These are phyloP conservation scores for Boletus vinaceobasis DNA, from an alignment of 768 basidiomycete genomes.

Conservation along the genomic window DNA sequence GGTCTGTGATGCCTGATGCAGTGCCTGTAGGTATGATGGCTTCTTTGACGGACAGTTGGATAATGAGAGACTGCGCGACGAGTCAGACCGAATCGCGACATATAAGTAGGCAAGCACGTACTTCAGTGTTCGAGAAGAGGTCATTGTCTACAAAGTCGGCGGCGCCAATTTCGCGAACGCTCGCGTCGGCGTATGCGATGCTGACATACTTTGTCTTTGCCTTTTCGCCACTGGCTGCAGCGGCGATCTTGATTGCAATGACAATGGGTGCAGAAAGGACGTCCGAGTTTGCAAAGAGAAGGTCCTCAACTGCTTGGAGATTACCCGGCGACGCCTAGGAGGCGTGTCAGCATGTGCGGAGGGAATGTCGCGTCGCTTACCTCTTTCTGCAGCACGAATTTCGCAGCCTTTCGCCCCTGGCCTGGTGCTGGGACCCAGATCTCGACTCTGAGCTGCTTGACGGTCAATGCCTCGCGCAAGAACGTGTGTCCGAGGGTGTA, in stretches of 20 bases:
- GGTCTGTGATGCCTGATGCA: conserved; percentile 64
- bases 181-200: conserved; percentile 89
- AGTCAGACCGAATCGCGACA: neutral
- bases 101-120: conserved; percentile 32
- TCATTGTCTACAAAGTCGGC: conserved; percentile 94
- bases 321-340: conserved; percentile 73
- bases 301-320: conserved; percentile 70
- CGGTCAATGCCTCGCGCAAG: conserved; percentile 85
- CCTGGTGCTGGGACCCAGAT: conserved; percentile 79
- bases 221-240: conserved; percentile 47
- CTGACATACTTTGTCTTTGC: conserved; percentile 74
- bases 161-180: conserved; percentile 78
- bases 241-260: conserved; percentile 79
- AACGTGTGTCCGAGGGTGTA: conserved; percentile 74
- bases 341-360: conserved; percentile 12
- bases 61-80: conserved; percentile 72
- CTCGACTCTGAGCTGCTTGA: conserved; percentile 86
- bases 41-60: conserved; percentile 97
- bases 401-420: conserved; percentile 68
- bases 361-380: conserved; percentile 34
- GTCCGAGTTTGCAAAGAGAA: conserved; percentile 81
- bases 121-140: conserved; percentile 93
- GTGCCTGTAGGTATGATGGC: conserved; percentile 82
- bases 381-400: conserved; percentile 81
- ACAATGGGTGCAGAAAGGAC: conserved; percentile 82